Conservation (phyloP, 768 basidiomycete species). For the Xerocomellus amylosporus region DNA sequence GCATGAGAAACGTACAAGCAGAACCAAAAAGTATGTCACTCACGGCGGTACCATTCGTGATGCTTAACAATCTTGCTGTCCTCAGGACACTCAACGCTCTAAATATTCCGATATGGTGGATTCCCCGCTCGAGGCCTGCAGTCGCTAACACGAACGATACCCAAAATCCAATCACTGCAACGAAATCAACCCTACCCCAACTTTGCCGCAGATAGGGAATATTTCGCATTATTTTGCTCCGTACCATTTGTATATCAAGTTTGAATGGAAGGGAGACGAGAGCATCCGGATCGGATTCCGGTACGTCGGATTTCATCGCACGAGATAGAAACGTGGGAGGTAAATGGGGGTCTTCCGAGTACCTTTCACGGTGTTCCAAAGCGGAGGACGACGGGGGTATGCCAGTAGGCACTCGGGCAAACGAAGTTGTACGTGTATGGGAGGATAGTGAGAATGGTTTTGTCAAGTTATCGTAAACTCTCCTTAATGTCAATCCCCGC, state of each 20-base stretch:
- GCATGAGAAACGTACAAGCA: conserved; percentile 8
- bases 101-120: conserved; percentile 79
- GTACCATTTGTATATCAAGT: conserved; percentile 53
- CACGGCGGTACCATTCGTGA: conserved; percentile 91
- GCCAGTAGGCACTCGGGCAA: conserved; percentile 10
- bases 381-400: conserved; percentile 2
- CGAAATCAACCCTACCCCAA: conserved; percentile 87
- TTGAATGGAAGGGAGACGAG: conserved; percentile 59
- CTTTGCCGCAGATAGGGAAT: conserved; percentile 90
- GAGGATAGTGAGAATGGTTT: conserved; percentile 53
- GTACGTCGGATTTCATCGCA: conserved; percentile 43
- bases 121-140: conserved; percentile 63
- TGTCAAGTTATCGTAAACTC: conserved; percentile 45
- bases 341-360: conserved; percentile 39
- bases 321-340: conserved; percentile 51
- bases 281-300: conserved; percentile 33
- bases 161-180: conserved; percentile 89
- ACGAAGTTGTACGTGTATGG: conserved; percentile 17
- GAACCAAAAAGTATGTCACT: conserved; percentile 25
- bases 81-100: conserved; percentile 85
- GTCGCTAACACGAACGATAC: conserved; percentile 70
- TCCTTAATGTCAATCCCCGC: conserved; percentile 44
- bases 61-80: conserved; percentile 74
- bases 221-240: conserved; percentile 58
- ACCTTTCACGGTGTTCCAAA: background rate